A percentile compares a stretch with the other conserved stretches of the same genome.
These are phyloP conservation scores for Straminergon stramineum DNA, from an alignment of 225 moss, liverwort and hornwort genomes.

Conservation along the genomic window DNA sequence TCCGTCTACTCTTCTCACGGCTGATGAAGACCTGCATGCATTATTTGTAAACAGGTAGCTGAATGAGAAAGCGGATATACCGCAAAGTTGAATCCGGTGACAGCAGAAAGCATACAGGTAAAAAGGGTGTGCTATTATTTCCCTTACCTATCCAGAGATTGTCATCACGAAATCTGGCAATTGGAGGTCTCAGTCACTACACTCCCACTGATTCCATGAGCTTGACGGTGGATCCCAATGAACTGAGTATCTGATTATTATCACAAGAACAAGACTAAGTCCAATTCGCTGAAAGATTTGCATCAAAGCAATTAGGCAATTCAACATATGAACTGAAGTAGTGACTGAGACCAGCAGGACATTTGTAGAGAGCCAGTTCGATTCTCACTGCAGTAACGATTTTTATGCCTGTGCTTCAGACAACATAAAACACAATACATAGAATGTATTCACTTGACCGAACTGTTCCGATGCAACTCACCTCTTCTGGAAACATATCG, in stretches of 20 bases:
- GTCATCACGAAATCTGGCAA: neutral
- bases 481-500: slow-evolving; percentile 4
- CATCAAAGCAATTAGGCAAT: neutral
- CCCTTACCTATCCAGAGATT: slow-evolving; percentile 11
- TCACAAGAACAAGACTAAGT: neutral
- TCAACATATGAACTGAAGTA: neutral
- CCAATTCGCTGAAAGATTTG: neutral
- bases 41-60: neutral
- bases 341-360: neutral
- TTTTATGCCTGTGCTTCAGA: neutral
- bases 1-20: slow-evolving; percentile 3
- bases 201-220: slow-evolving; percentile 11
- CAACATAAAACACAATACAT: neutral
- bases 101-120: neutral
- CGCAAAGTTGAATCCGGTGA: neutral
- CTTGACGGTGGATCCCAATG: slow-evolving; percentile 4
- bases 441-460: neutral
- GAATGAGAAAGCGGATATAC: neutral
- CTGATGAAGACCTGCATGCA: slow-evolving; percentile 22
- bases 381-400: neutral
- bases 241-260: slow-evolving; percentile 1
- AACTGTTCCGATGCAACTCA: neutral
- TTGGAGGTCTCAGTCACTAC: slow-evolving; percentile 12
- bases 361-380: neutral
- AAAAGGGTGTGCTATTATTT: neutral